Base-by-base conservation (phyloP, 768 basidiomycete species). In the Infundibulicybe gibba region DNA sequence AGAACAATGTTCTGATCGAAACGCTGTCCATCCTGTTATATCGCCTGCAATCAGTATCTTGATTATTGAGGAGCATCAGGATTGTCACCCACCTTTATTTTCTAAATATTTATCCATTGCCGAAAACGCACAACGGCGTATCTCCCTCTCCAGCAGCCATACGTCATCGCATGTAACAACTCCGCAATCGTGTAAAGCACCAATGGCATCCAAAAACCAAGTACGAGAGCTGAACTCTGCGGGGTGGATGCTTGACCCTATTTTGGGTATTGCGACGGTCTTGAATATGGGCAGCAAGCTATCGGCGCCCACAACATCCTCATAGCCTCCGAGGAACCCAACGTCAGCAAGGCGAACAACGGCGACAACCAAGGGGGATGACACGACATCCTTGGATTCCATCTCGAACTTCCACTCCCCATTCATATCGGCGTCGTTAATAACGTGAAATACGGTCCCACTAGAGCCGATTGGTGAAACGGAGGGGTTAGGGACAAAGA, bases 81-180 rank as follows among this genome's bases (percentile, higher is more conserved):
- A 39, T 35, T 4, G 32, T 30, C 20, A 52, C 55, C 34, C 49
- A 72, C 74, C 74, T 62, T 69, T 67, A 49, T 69, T 71, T 45
- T 74, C 68, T 43, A 75, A 38, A 60, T 72, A 77, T 46, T 61
- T 66, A 52, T 75, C 75, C 75, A 77, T 77, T 45, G 74, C 73
- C 17, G 63, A 64, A 54, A 77, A 77, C 30, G 72, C 72, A 54
- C 66, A 72, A 32, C 70, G 57, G 49, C 70, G 58, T 15, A 77
- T 67, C 56, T 77, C 75, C 50, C 74, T 59, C 60, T 77, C 75
- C 19, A 77, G 55, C 20, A 72, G 47, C 72, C 71, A 72, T 16
- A 68, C 70, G 64, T 77, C 75, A 43, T 75, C 71, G 55, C 75
- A 77, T 33, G 67, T 67, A 15, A 75, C 59, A 9, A 75, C 70